phyloP scores from a whole-genome alignment of 257 asterid species.

The Primulina huaijiensis region DNA sequence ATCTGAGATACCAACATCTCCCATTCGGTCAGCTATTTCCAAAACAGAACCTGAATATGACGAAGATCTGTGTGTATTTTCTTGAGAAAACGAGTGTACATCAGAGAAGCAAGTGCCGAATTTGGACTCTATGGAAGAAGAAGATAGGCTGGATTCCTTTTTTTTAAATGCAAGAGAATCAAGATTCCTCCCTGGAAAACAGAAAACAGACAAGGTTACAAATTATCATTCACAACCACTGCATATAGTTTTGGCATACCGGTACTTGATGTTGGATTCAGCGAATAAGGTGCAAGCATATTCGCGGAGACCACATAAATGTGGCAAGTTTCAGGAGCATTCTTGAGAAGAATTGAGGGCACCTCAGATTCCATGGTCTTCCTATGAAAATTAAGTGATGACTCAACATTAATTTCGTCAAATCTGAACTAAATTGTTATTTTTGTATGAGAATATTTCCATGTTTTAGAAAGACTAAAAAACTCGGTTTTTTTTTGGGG shows the following conservation, averaged over 20 bases:
- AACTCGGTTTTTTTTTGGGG: neutral
- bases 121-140: slow-evolving; percentile 39
- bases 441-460: too few species aligned
- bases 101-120: slow-evolving; percentile 30
- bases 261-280: slow-evolving; percentile 36
- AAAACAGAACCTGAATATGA: slow-evolving; percentile 20
- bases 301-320: slow-evolving; percentile 54
- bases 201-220: slow-evolving; percentile 16
- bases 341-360: slow-evolving; percentile 63
- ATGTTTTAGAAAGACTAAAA: slow-evolving; percentile 1
- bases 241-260: slow-evolving; percentile 40
- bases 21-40: slow-evolving; percentile 27
- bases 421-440: neutral
- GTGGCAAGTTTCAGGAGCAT: slow-evolving; percentile 61
- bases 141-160: slow-evolving; percentile 34
- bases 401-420: slow-evolving; percentile 18
- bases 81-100: slow-evolving; percentile 29
- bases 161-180: slow-evolving; percentile 31
- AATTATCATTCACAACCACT: slow-evolving; percentile 3
- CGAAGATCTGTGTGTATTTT: slow-evolving; percentile 30
- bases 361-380: slow-evolving; percentile 50
- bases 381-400: slow-evolving; percentile 39
- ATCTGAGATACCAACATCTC: slow-evolving; percentile 33
- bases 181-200: slow-evolving; percentile 31
- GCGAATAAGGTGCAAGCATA: slow-evolving; percentile 49